phyloP scores from a whole-genome alignment of 371 early-diverging fungal genomes.

The Mortierella sp. region DNA sequence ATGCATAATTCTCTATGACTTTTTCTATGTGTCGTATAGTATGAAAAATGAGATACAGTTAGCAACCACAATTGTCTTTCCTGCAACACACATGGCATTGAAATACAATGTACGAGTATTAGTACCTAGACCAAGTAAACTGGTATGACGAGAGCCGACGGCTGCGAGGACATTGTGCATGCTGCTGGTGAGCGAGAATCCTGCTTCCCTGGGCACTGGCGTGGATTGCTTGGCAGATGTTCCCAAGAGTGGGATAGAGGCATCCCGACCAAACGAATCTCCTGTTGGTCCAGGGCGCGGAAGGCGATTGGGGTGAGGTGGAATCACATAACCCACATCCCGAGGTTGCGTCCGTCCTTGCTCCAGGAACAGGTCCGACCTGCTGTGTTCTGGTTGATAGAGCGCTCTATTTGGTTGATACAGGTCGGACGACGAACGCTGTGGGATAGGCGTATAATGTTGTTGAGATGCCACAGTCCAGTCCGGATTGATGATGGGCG shows the following conservation, averaged over 20 bases:
- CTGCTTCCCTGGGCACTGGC: slow-evolving; percentile 29
- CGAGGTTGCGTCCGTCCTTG: slow-evolving; percentile 28
- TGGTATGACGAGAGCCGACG: slow-evolving; percentile 50
- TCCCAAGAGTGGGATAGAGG: slow-evolving; percentile 31
- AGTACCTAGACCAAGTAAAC: slow-evolving; percentile 43
- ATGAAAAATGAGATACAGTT: not conserved
- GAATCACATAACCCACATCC: slow-evolving; percentile 14
- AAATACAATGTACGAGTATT: not conserved
- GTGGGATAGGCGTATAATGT: slow-evolving; percentile 16
- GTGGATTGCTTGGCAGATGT: slow-evolving; percentile 25
- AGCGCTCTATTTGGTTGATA: slow-evolving; percentile 10
- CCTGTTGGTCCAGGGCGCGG: not conserved
- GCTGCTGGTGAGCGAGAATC: slow-evolving; percentile 34
- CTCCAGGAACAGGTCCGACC: slow-evolving; percentile 35
- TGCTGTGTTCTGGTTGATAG: slow-evolving; percentile 22
- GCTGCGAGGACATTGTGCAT: slow-evolving; percentile 43
- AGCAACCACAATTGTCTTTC: not conserved
- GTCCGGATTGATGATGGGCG: slow-evolving; percentile 17
- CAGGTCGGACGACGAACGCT: slow-evolving; percentile 33
- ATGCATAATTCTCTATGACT: slow-evolving; percentile 32
- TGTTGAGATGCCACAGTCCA: slow-evolving; percentile 41
- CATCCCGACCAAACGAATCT: slow-evolving; percentile 10
- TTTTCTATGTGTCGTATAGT: slow-evolving; percentile 17
- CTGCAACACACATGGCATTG: not conserved
- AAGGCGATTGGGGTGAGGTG: slow-evolving; percentile 24